Base-by-base conservation (phyloP, 345 rosid genomes). In the Ceriops decandra region DNA sequence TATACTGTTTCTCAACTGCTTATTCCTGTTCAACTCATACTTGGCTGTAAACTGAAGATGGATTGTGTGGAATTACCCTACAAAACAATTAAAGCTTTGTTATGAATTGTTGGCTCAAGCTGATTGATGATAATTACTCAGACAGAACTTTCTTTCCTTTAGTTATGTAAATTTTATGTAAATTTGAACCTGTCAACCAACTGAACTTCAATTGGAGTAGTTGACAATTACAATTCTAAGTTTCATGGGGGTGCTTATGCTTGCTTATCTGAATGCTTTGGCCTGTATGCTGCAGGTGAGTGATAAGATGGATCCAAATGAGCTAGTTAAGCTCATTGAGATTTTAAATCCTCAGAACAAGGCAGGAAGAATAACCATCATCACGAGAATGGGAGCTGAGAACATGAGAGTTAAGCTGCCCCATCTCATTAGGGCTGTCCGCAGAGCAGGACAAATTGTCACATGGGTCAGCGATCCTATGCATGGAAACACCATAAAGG, bases 401-500 rank as follows among this genome's bases (percentile, higher is more conserved):
- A 89, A 91, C 82, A 91, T 89, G 97, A 84, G 97, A 74, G 97
- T 91, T 72, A 91, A 91, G 68, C 92, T 91, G 78, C 97, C 97
- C 57, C 86, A 91, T 83, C 77, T 91, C 67, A 88, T 91, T 10
- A 79, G 96, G 79, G 96, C 92, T 22, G 93, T 89, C 19, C 86
- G 92, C 19, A 57, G 86, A 8, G 88, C 93, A 21, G 96, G 97
- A 57, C 96, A 82, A 72, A 89, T 89, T 73, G 96, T 89, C 72
- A 89, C 96, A 22, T 91, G 97, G 96, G 93, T 91, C 72, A 89
- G 96, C 73, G 97, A 91, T 79, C 97, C 97, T 58, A 89, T 91
- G 97, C 97, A 91, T 53, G 97, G 97, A 66, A 91, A 91, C 90
- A 91, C 97, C 76, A 89, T 91, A 57, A 91, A 91, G 82, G 96